Percentiles rank a stretch among this genome's conserved stretches.
phyloP scores from a whole-genome alignment of 1,139 yeast species.

The Meyerozyma carpophila region DNA sequence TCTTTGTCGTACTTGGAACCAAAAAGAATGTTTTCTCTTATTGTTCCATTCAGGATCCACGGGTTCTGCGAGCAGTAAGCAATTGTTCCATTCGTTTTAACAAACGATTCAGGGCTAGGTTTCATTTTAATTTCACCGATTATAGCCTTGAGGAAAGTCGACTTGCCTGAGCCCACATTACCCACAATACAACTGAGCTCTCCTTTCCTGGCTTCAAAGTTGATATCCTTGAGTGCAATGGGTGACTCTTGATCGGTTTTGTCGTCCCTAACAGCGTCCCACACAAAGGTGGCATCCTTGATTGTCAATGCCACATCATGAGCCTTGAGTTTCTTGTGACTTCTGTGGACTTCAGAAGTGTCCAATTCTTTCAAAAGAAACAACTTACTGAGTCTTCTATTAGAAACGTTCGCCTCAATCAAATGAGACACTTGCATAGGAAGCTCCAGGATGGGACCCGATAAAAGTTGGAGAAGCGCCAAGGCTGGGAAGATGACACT shows the following conservation, averaged over 20 bases:
- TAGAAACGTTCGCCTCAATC: constrained; percentile 29
- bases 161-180: constrained; percentile 25
- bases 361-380: constrained; percentile 31
- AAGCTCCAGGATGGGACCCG: constrained; percentile 30
- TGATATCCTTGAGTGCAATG: constrained; percentile 15
- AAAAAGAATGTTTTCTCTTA: constrained; percentile 19
- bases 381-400: constrained; percentile 27
- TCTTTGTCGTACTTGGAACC: constrained; percentile 15
- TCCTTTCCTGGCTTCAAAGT: constrained; percentile 19
- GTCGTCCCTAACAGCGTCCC: constrained; percentile 13
- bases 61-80: constrained; percentile 24
- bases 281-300: constrained; percentile 11
- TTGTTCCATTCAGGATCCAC: constrained; percentile 18
- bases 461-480: constrained; percentile 25
- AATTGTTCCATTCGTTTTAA: constrained; percentile 16
- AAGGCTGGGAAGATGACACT: constrained; percentile 36
- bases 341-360: constrained; percentile 3
- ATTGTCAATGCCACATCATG: constrained; percentile 7
- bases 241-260: constrained; percentile 47
- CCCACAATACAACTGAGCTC: constrained; percentile 25
- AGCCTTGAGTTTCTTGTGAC: constrained; percentile 4
- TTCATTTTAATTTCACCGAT: constrained; percentile 19
- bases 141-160: constrained; percentile 19
- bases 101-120: constrained; percentile 2
- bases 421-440: constrained; percentile 26